Evolutionary conservation across 2,329 filamentous ascomycete species (phyloP), one percentile per base, ranked within the genome.

Genomic region (Elsinoe necatrix): DNA sequence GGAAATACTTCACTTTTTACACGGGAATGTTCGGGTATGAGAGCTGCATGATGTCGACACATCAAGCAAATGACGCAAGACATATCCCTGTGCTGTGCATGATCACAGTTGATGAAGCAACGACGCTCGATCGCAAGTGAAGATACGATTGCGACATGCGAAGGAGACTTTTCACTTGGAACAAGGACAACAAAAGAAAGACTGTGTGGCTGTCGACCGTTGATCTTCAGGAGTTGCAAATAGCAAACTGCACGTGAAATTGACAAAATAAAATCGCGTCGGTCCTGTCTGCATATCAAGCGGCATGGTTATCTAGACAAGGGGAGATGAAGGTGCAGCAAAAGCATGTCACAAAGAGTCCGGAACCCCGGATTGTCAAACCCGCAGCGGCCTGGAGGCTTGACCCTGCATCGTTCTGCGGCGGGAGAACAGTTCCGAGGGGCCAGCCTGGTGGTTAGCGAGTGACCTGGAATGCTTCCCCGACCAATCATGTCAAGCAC

Each of bases 381-480:
- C 29, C 48, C 48, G 20, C 23, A 27, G 48, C 31, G 23, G 29
- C 41, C 41, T 37, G 16, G 14, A 35, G 27, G n/a, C 48, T 20
- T 31, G 31, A 52, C 48, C 48, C 48, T 52, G 48, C 48, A 52
- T 52, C 48, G 48, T 52, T 52, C 48, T 52, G 48, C 48, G 48
- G 48, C 48, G 23, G 48, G 48, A 37, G 37, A 12, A 31, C 23
- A 18, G 48, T 37, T 52, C 48, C 48, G 29, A 37, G 12, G 18
- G 14, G 29, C 48, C 48, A 31, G 48, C 48, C 48, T 23, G 48
- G 20, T 16, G 48, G 29, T 23, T 25, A 14, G n/a, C 16, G 8
- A 7, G 31, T 52, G 31, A 20, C 29, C 18, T 31, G 20, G 31
- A 52, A 23, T 50, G 48, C 48, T 31, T 52, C 48, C 48, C 48